These are phyloP conservation scores for Oryza rufipogon DNA, from an alignment of 176 grass and related monocot genomes.

Conservation along the genomic window DNA sequence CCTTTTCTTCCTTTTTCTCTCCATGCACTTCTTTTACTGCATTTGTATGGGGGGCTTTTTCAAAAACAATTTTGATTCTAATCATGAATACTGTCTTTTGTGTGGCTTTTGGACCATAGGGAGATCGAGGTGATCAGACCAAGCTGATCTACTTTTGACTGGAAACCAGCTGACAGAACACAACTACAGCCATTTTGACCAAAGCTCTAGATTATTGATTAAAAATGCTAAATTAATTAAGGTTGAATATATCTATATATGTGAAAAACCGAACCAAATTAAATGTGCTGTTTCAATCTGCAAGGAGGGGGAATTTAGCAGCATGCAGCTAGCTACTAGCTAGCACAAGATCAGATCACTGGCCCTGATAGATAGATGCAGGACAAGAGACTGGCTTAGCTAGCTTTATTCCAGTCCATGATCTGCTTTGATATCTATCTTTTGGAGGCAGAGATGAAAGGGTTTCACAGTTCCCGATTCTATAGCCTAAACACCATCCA, in stretches of 20 bases:
- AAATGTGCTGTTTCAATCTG: background rate
- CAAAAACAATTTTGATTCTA: conserved; percentile 42
- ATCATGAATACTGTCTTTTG: conserved; percentile 58
- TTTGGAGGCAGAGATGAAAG: background rate
- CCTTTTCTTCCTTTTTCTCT: conserved; percentile 30
- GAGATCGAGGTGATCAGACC: conserved; percentile 28
- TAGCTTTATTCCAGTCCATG: background rate
- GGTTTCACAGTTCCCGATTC: conserved; percentile 10
- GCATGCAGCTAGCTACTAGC: background rate
- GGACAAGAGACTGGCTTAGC: background rate
- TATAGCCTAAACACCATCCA: background rate
- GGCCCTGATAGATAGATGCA: background rate
- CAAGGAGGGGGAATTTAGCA: background rate
- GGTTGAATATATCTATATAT: background rate
- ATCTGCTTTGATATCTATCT: background rate
- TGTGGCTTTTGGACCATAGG: conserved; percentile 59
- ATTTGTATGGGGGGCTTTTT: conserved; percentile 42
- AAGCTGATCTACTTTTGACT: conserved; percentile 45
- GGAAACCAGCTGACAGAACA: background rate
- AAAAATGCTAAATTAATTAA: background rate
- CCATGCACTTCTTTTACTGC: conserved; percentile 69
- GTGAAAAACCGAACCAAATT: background rate
- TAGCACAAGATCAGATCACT: background rate
- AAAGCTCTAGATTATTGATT: background rate
- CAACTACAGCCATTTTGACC: conserved; percentile 6